Percentiles rank a stretch among this genome's conserved stretches.
Conservation (phyloP, 257 asterid species). For the Solanum rostratum region DNA sequence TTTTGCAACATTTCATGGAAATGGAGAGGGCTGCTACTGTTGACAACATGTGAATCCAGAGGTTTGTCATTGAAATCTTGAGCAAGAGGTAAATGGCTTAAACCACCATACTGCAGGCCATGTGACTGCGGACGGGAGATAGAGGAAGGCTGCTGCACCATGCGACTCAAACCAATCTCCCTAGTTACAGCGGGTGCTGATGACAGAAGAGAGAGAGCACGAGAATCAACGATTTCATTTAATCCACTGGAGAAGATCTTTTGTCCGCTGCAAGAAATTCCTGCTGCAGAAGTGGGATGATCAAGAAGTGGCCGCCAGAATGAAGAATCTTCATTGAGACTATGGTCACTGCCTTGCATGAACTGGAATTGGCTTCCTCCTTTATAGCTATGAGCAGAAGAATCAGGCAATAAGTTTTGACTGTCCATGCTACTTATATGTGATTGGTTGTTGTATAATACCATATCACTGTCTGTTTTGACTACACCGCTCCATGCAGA, state of each 20-base stretch:
- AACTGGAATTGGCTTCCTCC: constrained; percentile 32
- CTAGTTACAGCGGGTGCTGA: constrained; percentile 37
- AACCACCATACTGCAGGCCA: constrained; percentile 26
- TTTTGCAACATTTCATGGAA: constrained; percentile 43
- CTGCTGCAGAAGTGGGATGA: constrained; percentile 20
- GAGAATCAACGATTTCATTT: constrained; percentile 36
- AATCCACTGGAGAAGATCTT: constrained; percentile 27
- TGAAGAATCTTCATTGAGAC: constrained; percentile 21
- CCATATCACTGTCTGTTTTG: constrained; percentile 25
- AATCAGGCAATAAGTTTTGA: constrained; percentile 20
- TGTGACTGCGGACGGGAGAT: constrained; percentile 10
- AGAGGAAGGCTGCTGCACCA: constrained; percentile 15
- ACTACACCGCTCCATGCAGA: constrained; percentile 35
- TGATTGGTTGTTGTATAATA: constrained; percentile 22
- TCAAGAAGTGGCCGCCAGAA: constrained; percentile 24
- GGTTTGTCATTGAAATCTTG: constrained; percentile 32
- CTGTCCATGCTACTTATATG: constrained; percentile 20
- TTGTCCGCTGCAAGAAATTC: constrained; percentile 12
- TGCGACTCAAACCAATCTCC: constrained; percentile 41
- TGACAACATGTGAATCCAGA: constrained; percentile 20
- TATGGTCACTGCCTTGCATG: constrained; percentile 20
- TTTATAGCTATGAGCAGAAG: constrained; percentile 21
- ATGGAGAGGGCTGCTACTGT: constrained; percentile 29
- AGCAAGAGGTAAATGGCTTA: constrained; percentile 18
- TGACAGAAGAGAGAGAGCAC: constrained; percentile 99